A percentile compares a stretch with the other conserved stretches of the same genome.
Evolutionary conservation across 345 rosid genomes (phyloP).

Genomic region (Litchi chinensis): DNA sequence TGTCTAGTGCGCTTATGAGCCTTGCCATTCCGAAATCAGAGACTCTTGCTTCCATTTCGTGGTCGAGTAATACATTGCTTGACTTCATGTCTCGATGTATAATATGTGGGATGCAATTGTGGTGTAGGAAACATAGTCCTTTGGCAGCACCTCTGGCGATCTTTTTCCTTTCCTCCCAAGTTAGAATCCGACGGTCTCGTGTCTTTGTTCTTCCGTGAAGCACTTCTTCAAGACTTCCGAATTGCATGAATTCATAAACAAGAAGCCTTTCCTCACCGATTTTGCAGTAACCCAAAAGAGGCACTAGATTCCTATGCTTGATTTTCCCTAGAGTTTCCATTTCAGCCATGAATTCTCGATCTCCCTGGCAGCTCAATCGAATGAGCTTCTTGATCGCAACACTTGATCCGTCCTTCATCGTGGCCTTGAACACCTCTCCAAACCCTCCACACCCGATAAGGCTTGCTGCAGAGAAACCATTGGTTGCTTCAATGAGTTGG

Average conservation of each 20-base stretch:
- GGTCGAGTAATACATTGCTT: conserved; percentile 83
- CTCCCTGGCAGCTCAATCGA: conserved; percentile 90
- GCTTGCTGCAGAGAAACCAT: conserved; percentile 87
- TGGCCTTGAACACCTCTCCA: conserved; percentile 94
- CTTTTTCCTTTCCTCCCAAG: conserved; percentile 88
- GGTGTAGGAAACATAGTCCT: conserved; percentile 93
- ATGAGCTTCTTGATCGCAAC: conserved; percentile 97
- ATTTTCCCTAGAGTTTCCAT: conserved; percentile 98
- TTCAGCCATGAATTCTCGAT: conserved; percentile 96
- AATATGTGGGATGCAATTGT: conserved; percentile 95
- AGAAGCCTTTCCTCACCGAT: conserved; percentile 92
- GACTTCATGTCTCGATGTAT: conserved; percentile 97
- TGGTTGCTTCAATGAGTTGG: conserved; percentile 87
- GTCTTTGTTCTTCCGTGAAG: conserved; percentile 74
- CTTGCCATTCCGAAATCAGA: conserved; percentile 99
- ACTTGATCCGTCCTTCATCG: conserved; percentile 85
- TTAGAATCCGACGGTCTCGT: conserved; percentile 51
- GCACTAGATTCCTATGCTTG: conserved; percentile 91
- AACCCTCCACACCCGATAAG: conserved; percentile 90
- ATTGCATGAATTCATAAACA: conserved; percentile 92
- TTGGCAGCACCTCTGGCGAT: conserved; percentile 92
- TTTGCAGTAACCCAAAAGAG: conserved; percentile 86
- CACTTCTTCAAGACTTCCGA: conserved; percentile 89
- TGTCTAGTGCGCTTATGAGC: conserved; percentile 92
- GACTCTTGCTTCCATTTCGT: conserved; percentile 95